These are phyloP conservation scores for Botryotinia globosa DNA, from an alignment of 2,329 filamentous ascomycete genomes.

Conservation along the genomic window DNA sequence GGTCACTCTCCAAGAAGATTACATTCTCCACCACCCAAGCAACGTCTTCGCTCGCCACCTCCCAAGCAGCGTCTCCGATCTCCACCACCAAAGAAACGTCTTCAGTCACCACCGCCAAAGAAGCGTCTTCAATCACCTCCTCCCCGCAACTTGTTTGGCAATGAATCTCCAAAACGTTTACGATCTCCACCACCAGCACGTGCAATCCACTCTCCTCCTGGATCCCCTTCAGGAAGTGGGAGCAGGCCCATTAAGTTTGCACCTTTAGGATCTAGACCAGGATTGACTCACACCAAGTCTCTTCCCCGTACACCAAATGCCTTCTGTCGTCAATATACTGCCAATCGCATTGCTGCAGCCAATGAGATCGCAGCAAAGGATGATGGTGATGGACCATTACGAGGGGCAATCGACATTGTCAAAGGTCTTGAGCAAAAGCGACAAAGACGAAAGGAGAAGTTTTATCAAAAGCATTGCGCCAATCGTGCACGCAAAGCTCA, in stretches of 20 bases:
- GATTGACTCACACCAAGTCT: conserved; percentile 77
- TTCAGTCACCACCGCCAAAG: conserved; percentile 41
- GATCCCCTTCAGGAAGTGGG: conserved; percentile 43
- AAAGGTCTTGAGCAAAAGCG: conserved; percentile 94
- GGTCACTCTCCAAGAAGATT: conserved; percentile 60
- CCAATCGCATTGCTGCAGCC: conserved; percentile 44
- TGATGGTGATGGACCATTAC: conserved; percentile 61
- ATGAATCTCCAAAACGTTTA: conserved; percentile 47
- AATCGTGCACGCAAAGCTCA: conserved; percentile 69
- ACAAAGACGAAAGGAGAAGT: conserved; percentile 88
- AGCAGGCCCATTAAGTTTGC: conserved; percentile 45
- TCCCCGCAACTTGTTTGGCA: conserved; percentile 39
- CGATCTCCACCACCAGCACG: conserved; percentile 67
- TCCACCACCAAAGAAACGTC: conserved; percentile 39
- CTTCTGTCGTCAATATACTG: conserved; percentile 52
- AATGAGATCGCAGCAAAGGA: conserved; percentile 41
- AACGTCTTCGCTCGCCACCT: conserved; percentile 40
- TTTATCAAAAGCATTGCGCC: conserved; percentile 77
- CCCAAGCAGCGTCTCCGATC: conserved; percentile 40
- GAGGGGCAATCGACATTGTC: conserved; percentile 96
- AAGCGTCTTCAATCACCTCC: conserved; percentile 40
- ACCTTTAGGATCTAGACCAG: conserved; percentile 57
- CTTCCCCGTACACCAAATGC: conserved; percentile 75
- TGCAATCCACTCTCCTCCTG: conserved; percentile 48
- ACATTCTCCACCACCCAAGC: conserved; percentile 51